Evolutionary conservation across 2,329 filamentous ascomycete species (phyloP), one percentile per base, ranked within the genome.

Genomic region (Neospermospora avenae): DNA sequence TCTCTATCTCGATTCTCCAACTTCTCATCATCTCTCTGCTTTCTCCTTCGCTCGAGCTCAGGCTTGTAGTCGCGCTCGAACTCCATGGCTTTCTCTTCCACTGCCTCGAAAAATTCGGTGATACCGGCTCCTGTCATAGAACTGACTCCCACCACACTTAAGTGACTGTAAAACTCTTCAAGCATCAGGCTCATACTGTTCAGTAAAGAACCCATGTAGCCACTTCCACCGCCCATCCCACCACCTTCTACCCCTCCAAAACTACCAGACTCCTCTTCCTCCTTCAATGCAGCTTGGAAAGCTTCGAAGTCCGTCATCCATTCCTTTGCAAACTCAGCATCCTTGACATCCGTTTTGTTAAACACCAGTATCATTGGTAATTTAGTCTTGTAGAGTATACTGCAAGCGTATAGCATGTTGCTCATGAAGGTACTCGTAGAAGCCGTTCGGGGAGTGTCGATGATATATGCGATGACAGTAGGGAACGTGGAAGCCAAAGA

Each of bases 261-360:
- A 0, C 84, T 86, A 48, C 92, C 91, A 7, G 82, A 80, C 58
- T 89, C 86, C 73, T 97, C 91, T 71, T 98, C 95, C 25, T 84
- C 78, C 52, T 85, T 84, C 48, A 99, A 80, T 0, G 96, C 93
- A 16, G 85, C 85, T 73, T 98, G 95, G 77, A 99, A 99, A 0
- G 90, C 86, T 67, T 99, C 95, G 71, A 97, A 99, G 75, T 99
- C 93, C 5, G 93, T 96, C 95, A 99, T 99, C 95, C 96, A 99
- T 73, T 98, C 92, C 77, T 93, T 95, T 1, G 93, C 95, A 71
- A 96, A 96, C 25, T 84, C 83, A 0, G 92, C 91, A 70, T 96
- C 89, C 74, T 96, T 91, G 44, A 96, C 91, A 71, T 99, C 95
- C 0, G 93, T 97, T 79, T 99, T 99, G 81, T 99, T 99, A 81